phyloP scores from a whole-genome alignment of 148 eudicot species.

The Nepenthes mirabilis region DNA sequence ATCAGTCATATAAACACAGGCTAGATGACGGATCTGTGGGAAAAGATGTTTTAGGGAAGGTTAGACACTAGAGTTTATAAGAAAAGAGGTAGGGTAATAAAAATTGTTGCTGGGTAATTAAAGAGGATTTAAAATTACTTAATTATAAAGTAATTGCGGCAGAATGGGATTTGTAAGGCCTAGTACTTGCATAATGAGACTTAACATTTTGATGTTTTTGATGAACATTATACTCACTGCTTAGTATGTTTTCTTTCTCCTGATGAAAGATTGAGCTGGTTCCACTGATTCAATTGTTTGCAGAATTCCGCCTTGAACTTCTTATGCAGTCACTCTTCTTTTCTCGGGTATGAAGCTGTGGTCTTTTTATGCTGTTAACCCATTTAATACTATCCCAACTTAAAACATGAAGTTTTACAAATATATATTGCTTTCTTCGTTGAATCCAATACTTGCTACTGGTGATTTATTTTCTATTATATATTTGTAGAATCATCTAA shows the following conservation, averaged over 20 bases:
- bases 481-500: too few species aligned
- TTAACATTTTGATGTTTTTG: background rate
- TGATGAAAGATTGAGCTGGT: constrained; percentile 4
- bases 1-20: too few species aligned
- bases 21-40: too few species aligned
- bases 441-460: background rate
- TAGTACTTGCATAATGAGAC: too few species aligned
- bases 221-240: background rate
- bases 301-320: constrained; percentile 93
- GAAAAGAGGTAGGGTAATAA: too few species aligned
- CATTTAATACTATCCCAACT: background rate
- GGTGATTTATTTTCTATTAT: background rate
- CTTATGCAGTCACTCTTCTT: constrained; percentile 86
- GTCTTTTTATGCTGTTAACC: background rate
- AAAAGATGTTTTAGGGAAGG: too few species aligned
- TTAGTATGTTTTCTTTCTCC: background rate
- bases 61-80: too few species aligned
- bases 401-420: too few species aligned
- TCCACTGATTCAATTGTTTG: constrained; percentile 17
- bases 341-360: constrained; percentile 55
- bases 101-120: too few species aligned
- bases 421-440: background rate
- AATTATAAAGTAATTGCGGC: too few species aligned
- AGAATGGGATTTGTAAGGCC: too few species aligned
- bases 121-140: too few species aligned